A percentile compares a stretch with the other conserved stretches of the same genome.
Evolutionary conservation across 345 rosid genomes (phyloP).

Genomic region (Barbarea vulgaris): DNA sequence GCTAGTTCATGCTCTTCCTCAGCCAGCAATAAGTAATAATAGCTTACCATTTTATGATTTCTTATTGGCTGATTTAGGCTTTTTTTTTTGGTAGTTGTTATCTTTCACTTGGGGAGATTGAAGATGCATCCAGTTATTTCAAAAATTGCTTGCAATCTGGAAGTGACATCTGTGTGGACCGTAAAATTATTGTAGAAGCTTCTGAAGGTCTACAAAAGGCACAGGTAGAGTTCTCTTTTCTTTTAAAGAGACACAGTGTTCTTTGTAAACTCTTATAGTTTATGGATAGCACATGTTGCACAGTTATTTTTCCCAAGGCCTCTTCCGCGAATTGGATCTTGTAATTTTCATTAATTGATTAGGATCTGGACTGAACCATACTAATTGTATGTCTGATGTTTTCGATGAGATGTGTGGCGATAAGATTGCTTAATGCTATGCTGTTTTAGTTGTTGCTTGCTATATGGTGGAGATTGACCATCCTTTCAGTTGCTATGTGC

Average conservation of each 20-base stretch:
- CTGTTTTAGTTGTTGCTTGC: constrained; percentile 17
- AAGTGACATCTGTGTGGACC: constrained; percentile 76
- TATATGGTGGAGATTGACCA: constrained; percentile 22
- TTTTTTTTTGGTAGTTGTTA: constrained; percentile 60
- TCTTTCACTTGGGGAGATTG: constrained; percentile 93
- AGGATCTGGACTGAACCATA: constrained; percentile 19
- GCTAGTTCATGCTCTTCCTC: constrained; percentile 23
- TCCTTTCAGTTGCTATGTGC: not conserved
- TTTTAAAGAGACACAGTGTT: not conserved
- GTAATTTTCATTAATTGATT: constrained; percentile 5
- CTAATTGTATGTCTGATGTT: constrained; percentile 15
- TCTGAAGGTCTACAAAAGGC: constrained; percentile 91
- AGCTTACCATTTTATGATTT: constrained; percentile 9
- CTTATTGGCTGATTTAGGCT: constrained; percentile 22
- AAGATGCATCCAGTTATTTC: constrained; percentile 74
- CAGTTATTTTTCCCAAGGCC: not conserved
- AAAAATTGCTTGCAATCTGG: constrained; percentile 76
- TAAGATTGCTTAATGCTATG: constrained; percentile 6
- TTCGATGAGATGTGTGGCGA: not conserved
- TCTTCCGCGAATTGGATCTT: not conserved
- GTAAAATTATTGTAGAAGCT: constrained; percentile 81
- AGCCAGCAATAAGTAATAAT: constrained; percentile 4
- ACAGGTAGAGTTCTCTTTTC: constrained; percentile 58
- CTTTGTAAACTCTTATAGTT: constrained; percentile 25
- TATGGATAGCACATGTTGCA: not conserved